A percentile compares a stretch with the other conserved stretches of the same genome.
Evolutionary conservation across 1,284 basidiomycete species (phyloP).

Genomic region (Apiotrichum gracile): DNA sequence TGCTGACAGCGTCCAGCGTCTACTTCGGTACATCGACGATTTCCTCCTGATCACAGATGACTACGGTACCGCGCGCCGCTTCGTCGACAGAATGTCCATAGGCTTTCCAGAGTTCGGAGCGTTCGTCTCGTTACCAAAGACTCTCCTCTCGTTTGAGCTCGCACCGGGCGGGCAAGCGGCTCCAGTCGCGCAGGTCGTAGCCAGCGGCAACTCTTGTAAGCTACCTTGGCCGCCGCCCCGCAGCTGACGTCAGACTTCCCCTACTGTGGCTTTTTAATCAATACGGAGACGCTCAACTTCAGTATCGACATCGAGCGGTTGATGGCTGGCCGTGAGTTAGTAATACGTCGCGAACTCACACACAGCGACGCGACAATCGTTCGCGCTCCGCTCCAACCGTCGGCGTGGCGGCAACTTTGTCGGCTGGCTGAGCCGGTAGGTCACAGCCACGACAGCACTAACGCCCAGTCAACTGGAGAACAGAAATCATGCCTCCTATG

Average conservation of each 20-base stretch:
- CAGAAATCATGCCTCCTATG: constrained; percentile 44
- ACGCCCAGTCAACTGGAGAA: constrained; percentile 42
- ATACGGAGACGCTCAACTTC: constrained; percentile 68
- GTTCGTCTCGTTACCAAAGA: constrained; percentile 81
- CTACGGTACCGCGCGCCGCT: constrained; percentile 58
- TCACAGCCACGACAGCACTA: not conserved
- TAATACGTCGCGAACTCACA: not conserved
- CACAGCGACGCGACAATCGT: constrained; percentile 41
- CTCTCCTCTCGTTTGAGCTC: constrained; percentile 54
- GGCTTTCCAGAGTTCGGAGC: constrained; percentile 93
- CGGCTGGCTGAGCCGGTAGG: constrained; percentile 40
- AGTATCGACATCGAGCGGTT: constrained; percentile 66
- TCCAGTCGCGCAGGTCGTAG: constrained; percentile 13
- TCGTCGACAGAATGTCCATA: constrained; percentile 71
- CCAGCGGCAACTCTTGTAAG: constrained; percentile 14
- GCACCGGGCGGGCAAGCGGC: constrained; percentile 19
- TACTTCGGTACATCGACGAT: constrained; percentile 87
- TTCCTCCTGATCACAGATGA: constrained; percentile 82
- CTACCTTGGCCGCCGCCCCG: not conserved
- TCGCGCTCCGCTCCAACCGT: constrained; percentile 35
- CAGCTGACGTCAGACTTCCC: constrained; percentile 60
- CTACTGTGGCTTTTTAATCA: constrained; percentile 80
- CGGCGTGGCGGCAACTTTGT: constrained; percentile 32
- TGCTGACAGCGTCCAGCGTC: constrained; percentile 52
- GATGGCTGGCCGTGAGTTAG: constrained; percentile 54